Evolutionary conservation across 768 basidiomycete genomes (phyloP), one percentile per base, ranked within the genome.

Genomic region (Pulveroboletus sp.): DNA sequence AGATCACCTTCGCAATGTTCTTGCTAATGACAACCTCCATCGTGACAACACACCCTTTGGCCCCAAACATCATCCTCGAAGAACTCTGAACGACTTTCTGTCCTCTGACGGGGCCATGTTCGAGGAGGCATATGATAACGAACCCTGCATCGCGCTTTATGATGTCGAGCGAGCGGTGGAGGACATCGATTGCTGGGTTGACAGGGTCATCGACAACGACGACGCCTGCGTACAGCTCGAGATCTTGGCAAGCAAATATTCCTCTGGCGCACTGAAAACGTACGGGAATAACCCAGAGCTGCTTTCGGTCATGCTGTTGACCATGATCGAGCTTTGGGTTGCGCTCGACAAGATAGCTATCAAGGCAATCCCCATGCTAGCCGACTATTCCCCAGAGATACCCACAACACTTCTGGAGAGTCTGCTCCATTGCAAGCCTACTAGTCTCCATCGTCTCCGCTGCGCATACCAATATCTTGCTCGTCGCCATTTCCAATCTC

Each of bases 291-390:
- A 64, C 24, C 65, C 71, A 14, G 74, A 77, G 47, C 51, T 64
- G 31, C 27, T 54, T 2, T 76, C 76, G 0, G 49, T 71, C 5
- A 71, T 76, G 65, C 45, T 78, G 22, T 57, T 80, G 38, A 63
- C 62, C 0, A n/a, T 31, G 6, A 26, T 63, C 0, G 72, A 76
- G 26, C 63, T 71, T 8, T 73, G 62, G 64, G 47, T 68, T 1
- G 70, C 57, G 0, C 47, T 73, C 2, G 72, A 73, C 46, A 61
- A 51, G 31, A 27, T 65, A 4, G 56, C 49, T 1, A 34, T 62
- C 17, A 43, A 37, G 9, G 36, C 55, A 22, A 55, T 60, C n/a
- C 61, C 70, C 22, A 46, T 71, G 9, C 38, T 73, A 4, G 47
- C 31, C 10, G 53, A 69, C 11, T 71, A 67, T 31, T 61, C 62